A percentile compares a stretch with the other conserved stretches of the same genome.
Conservation (phyloP, 345 rosid genomes). For the Dipteronia sinensis region DNA sequence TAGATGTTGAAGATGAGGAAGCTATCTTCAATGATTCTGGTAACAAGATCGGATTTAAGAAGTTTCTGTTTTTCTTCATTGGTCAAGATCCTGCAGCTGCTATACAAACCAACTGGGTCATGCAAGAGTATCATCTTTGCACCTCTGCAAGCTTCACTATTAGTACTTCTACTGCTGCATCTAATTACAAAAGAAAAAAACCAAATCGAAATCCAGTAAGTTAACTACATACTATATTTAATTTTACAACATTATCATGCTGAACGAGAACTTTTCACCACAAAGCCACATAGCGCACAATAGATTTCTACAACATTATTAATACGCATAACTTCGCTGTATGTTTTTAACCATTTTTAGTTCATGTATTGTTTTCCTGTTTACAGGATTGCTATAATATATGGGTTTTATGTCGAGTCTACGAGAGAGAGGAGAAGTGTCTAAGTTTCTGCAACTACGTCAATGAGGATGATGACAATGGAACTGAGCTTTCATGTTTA, state of each 20-base stretch:
- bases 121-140: constrained; percentile 45
- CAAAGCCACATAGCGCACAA: no score
- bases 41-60: constrained; percentile 37
- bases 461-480: constrained; percentile 32
- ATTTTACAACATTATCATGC: no score
- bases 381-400: constrained; percentile 19
- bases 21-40: constrained; percentile 24
- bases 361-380: not conserved
- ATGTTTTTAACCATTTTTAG: no score
- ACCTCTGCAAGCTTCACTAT: not conserved
- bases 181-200: constrained; percentile 14
- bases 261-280: no score
- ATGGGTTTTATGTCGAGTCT: constrained; percentile 44
- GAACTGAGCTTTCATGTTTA: constrained; percentile 42
- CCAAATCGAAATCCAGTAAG: constrained; percentile 23
- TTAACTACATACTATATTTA: no score
- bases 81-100: constrained; percentile 15
- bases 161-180: not conserved
- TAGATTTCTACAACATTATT: no score
- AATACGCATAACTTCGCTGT: not conserved
- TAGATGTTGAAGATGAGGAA: constrained; percentile 38
- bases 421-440: constrained; percentile 26
- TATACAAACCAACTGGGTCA: constrained; percentile 44
- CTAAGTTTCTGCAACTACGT: constrained; percentile 6
- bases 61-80: constrained; percentile 29